phyloP scores from a whole-genome alignment of 106 monocot species.

The Phalaenopsis aphrodite region DNA sequence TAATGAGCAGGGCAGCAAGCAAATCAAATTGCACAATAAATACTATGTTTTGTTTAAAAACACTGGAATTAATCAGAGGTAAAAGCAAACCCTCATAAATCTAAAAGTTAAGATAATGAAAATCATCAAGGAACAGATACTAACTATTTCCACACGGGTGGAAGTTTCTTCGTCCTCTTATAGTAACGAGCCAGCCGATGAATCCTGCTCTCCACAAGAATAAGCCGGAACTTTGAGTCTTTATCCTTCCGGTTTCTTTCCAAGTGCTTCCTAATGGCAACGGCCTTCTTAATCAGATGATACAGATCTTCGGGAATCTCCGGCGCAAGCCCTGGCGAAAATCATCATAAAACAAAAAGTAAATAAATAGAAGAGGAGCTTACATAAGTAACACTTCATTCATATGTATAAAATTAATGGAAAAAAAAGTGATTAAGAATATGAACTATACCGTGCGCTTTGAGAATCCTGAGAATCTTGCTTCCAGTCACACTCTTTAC shows the following conservation, averaged over 20 bases:
- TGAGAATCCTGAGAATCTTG: slow-evolving; percentile 78
- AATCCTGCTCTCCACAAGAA: slow-evolving; percentile 70
- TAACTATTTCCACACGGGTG: slow-evolving; percentile 75
- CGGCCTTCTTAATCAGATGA: slow-evolving; percentile 67
- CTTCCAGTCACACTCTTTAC: slow-evolving; percentile 78
- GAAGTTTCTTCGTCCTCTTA: slow-evolving; percentile 75
- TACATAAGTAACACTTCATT: background rate
- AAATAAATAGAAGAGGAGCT: background rate
- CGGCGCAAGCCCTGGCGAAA: slow-evolving; percentile 38
- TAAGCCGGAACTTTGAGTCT: slow-evolving; percentile 58
- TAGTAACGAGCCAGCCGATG: slow-evolving; percentile 67
- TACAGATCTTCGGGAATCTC: slow-evolving; percentile 69
- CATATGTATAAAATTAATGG: background rate
- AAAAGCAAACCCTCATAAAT: background rate
- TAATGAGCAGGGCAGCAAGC: too few species aligned
- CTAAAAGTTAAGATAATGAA: background rate
- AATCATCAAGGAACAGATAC: slow-evolving; percentile 4
- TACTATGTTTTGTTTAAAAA: too few species aligned
- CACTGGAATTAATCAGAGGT: background rate
- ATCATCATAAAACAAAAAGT: background rate
- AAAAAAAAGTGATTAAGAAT: background rate
- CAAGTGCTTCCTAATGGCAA: slow-evolving; percentile 61
- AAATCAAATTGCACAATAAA: too few species aligned
- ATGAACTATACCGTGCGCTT: slow-evolving; percentile 44
- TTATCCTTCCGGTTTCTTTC: slow-evolving; percentile 71